Evolutionary conservation across 1,284 basidiomycete species (phyloP).

Genomic region (Austroboletus sp.): DNA sequence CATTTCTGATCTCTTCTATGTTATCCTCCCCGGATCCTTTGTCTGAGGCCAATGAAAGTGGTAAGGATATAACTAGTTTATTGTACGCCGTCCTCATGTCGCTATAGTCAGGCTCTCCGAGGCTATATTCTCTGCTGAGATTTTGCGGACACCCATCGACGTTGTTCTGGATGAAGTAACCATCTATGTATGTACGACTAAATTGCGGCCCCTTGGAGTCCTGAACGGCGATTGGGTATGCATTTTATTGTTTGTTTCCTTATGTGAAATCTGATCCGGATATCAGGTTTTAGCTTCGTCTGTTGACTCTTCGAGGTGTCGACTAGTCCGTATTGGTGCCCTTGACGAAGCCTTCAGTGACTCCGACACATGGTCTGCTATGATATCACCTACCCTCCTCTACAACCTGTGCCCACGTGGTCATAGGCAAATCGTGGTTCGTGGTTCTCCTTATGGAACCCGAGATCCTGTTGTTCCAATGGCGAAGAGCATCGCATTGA

Average conservation of each 20-base stretch:
- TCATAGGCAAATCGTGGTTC: conserved; percentile 26
- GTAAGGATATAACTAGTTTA: conserved; percentile 10
- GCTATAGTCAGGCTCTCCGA: conserved; percentile 3
- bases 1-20: conserved; percentile 48
- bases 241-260: neutral
- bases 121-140: conserved; percentile 24
- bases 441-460: conserved; percentile 46
- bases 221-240: conserved; percentile 84
- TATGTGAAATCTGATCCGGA: neutral
- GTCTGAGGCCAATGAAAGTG: conserved; percentile 10
- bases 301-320: conserved; percentile 26
- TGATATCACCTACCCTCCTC: conserved; percentile 25
- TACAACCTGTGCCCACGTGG: conserved; percentile 20
- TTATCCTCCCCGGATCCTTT: conserved; percentile 14
- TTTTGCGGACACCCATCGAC: conserved; percentile 34
- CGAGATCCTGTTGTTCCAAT: conserved; percentile 47
- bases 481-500: conserved; percentile 70
- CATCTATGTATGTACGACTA: conserved; percentile 52
- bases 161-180: conserved; percentile 41
- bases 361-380: conserved; percentile 38
- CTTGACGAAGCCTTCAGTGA: conserved; percentile 40
- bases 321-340: conserved; percentile 55
- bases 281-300: conserved; percentile 27
- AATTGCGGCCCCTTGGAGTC: conserved; percentile 68
- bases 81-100: conserved; percentile 5